phyloP scores from a whole-genome alignment of 164 flowering plant species.

The Annona squamosa region DNA sequence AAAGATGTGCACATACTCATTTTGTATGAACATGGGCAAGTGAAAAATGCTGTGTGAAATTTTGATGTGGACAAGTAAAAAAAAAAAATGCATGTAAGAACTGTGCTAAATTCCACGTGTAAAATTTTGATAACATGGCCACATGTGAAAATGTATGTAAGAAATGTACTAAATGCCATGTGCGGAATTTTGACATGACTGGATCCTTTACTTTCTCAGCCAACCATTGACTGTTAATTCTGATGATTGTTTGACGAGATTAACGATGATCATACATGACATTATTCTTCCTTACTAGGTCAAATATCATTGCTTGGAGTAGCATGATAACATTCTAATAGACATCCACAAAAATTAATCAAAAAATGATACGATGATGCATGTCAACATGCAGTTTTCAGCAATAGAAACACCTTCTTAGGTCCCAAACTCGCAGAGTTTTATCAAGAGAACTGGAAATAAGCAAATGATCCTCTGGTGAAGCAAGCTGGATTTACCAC shows the following conservation, averaged over 20 bases:
- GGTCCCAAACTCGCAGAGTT: slow-evolving; percentile 86
- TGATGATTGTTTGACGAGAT: neutral
- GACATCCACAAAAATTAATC: neutral
- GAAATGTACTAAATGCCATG: no score
- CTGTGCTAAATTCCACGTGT: no score
- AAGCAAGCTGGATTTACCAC: slow-evolving; percentile 59
- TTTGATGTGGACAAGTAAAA: no score
- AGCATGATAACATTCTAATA: neutral
- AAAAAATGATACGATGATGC: neutral
- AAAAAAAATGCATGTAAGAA: no score
- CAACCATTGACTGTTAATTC: neutral
- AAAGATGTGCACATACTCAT: neutral
- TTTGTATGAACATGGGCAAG: neutral
- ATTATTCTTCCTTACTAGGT: neutral
- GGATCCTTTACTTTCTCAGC: neutral
- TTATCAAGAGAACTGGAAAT: slow-evolving; percentile 92
- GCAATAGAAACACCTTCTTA: slow-evolving; percentile 53
- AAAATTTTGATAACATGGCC: no score
- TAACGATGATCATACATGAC: neutral
- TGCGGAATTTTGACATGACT: no score
- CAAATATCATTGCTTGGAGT: neutral
- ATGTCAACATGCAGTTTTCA: neutral
- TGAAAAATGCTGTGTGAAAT: no score
- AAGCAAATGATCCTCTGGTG: slow-evolving; percentile 78
- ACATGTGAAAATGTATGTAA: no score